phyloP scores from a whole-genome alignment of 495 filamentous ascomycete species.

The Aspergillus ostianus region DNA sequence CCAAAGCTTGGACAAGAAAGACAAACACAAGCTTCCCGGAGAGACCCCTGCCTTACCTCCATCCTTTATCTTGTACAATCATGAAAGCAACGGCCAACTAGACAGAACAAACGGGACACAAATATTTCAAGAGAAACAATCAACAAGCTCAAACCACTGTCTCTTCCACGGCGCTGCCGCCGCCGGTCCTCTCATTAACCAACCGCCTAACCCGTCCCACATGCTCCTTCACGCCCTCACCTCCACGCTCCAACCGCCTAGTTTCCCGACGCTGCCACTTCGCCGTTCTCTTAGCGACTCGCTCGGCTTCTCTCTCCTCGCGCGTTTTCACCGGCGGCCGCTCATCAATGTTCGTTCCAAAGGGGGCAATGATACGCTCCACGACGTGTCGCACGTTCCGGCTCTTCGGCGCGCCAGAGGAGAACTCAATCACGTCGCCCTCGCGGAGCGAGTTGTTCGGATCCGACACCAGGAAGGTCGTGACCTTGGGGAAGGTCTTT shows the following conservation, averaged over 20 bases:
- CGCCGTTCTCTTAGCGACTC: constrained; percentile 43
- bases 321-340: constrained; percentile 62
- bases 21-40: background rate
- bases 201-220: constrained; percentile 22
- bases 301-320: constrained; percentile 56
- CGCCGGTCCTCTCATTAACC: constrained; percentile 14
- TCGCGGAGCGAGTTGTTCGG: constrained; percentile 67
- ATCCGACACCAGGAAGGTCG: constrained; percentile 65
- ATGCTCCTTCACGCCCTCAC: constrained; percentile 19
- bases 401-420: constrained; percentile 60
- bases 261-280: constrained; percentile 50
- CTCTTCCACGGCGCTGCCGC: background rate
- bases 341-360: constrained; percentile 58
- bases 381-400: constrained; percentile 74
- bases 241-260: constrained; percentile 23
- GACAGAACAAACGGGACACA: background rate
- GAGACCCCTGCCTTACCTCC: background rate
- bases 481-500: constrained; percentile 42
- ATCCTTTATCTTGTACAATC: constrained; percentile 6
- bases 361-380: constrained; percentile 72
- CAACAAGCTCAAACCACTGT: background rate
- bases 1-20: background rate
- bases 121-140: background rate
- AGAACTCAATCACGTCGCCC: constrained; percentile 80
- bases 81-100: background rate